Conservation (phyloP, 2,329 filamentous ascomycete species). For the Colletotrichum noveboracense region DNA sequence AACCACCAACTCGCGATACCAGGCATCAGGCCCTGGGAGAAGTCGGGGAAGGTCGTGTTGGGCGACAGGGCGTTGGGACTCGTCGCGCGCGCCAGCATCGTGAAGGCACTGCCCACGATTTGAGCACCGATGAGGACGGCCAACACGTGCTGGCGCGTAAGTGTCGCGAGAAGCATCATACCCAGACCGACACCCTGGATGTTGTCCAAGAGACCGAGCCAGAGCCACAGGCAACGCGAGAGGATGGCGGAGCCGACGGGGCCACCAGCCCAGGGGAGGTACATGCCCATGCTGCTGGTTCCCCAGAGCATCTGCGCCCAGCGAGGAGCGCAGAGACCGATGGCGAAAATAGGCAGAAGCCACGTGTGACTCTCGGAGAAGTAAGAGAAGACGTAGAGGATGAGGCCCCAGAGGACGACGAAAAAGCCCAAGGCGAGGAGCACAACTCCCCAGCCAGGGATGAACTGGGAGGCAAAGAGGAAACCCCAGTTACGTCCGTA, state of each 20-base stretch:
- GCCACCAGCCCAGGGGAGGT: slow-evolving; percentile 65
- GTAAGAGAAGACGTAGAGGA: slow-evolving; percentile 56
- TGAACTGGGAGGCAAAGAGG: slow-evolving; percentile 63
- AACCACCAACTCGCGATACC: slow-evolving; percentile 60
- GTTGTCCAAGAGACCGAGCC: slow-evolving; percentile 69
- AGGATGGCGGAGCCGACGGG: slow-evolving; percentile 57
- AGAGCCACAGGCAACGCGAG: slow-evolving; percentile 62
- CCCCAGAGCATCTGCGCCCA: slow-evolving; percentile 75
- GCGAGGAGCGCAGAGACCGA: slow-evolving; percentile 68
- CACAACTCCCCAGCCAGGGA: slow-evolving; percentile 60
- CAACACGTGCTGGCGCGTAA: slow-evolving; percentile 69
- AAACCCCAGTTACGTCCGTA: slow-evolving; percentile 73
- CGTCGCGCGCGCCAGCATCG: slow-evolving; percentile 64
- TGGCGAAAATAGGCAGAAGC: slow-evolving; percentile 71
- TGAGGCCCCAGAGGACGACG: slow-evolving; percentile 57
- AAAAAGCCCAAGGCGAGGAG: slow-evolving; percentile 62
- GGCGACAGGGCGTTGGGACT: slow-evolving; percentile 67
- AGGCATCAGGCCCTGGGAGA: slow-evolving; percentile 51
- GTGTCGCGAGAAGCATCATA: slow-evolving; percentile 70
- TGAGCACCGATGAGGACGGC: slow-evolving; percentile 67
- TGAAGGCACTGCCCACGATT: slow-evolving; percentile 65
- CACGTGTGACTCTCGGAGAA: slow-evolving; percentile 67
- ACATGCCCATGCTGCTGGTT: slow-evolving; percentile 63
- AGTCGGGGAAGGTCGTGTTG: slow-evolving; percentile 66
- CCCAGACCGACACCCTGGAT: slow-evolving; percentile 71